A percentile compares a stretch with the other conserved stretches of the same genome.
Evolutionary conservation across 2,329 filamentous ascomycete genomes (phyloP).

Genomic region (Eurotiales sp.): DNA sequence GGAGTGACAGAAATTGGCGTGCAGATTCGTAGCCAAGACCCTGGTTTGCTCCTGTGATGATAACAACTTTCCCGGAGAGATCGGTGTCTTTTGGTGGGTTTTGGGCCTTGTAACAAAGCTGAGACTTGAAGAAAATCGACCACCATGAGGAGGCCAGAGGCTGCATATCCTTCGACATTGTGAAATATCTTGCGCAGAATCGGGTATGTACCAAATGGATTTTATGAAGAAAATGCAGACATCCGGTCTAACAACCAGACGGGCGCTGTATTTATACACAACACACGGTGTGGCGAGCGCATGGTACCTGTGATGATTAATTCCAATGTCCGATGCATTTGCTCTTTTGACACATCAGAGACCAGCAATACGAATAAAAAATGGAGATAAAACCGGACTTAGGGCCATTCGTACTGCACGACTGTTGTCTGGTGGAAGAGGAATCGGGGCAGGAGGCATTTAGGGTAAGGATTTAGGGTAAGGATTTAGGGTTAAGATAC

Average conservation of each 20-base stretch:
- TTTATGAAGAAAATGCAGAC: not conserved
- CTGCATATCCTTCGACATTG: constrained; percentile 2
- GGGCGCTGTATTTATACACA: not conserved
- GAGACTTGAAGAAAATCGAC: not conserved
- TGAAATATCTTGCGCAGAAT: not conserved
- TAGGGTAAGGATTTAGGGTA: no score
- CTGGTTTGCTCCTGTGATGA: constrained; percentile 51
- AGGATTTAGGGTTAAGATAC: not conserved
- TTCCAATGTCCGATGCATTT: no score
- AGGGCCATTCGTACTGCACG: not conserved
- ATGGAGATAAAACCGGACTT: no score
- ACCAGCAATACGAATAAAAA: no score
- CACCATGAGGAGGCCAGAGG: not conserved
- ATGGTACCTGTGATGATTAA: no score
- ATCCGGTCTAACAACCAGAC: not conserved
- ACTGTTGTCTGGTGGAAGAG: not conserved
- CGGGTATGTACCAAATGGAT: no score
- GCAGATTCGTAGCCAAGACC: constrained; percentile 51
- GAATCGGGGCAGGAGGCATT: not conserved
- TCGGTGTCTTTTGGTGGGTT: not conserved
- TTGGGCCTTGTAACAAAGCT: not conserved
- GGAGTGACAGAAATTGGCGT: constrained; percentile 43
- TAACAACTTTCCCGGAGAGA: constrained; percentile 38
- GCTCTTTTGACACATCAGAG: no score
- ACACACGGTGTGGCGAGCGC: not conserved